Percentiles rank a stretch among this genome's conserved stretches.
These are phyloP conservation scores for Haplosporangium sp. DNA, from an alignment of 371 early-diverging fungal genomes.

Conservation along the genomic window DNA sequence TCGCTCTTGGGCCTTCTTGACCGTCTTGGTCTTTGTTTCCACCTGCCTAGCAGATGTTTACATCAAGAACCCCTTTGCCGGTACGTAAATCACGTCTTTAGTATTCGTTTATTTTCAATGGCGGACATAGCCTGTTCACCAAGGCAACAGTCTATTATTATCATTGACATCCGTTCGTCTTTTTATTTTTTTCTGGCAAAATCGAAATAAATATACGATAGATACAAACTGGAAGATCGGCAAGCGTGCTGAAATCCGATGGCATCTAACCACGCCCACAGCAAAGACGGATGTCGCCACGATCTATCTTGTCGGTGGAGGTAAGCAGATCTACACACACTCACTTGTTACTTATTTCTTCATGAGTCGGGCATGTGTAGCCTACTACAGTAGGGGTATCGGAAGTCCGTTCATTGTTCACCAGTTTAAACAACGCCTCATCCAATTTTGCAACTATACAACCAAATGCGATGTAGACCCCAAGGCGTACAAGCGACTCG, in stretches of 20 bases:
- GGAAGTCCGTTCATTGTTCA: background rate
- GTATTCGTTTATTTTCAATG: too few relatives aligned
- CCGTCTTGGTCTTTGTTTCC: slow-evolving; percentile 15
- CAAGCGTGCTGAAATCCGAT: slow-evolving; percentile 9
- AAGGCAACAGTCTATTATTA: too few relatives aligned
- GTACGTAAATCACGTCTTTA: slow-evolving; percentile 1
- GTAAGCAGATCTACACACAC: slow-evolving; percentile 1
- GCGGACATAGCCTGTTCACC: too few relatives aligned
- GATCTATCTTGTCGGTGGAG: slow-evolving; percentile 37
- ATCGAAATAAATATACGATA: background rate
- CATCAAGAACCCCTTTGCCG: slow-evolving; percentile 13
- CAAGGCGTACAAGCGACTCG: slow-evolving; percentile 23
- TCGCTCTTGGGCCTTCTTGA: slow-evolving; percentile 6
- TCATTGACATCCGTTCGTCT: background rate
- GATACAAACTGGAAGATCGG: slow-evolving; percentile 36
- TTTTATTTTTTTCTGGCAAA: background rate
- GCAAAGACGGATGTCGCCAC: slow-evolving; percentile 7
- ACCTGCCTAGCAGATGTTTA: slow-evolving; percentile 19
- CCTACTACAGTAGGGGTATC: too few relatives aligned
- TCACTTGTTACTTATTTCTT: background rate
- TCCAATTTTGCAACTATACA: too few relatives aligned
- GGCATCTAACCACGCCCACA: slow-evolving; percentile 16
- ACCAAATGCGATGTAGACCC: slow-evolving; percentile 1
- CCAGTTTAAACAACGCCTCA: background rate
- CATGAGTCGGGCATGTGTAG: too few relatives aligned